Evolutionary conservation across 306 rosid species (phyloP).

Genomic region (Sindora glabra): DNA sequence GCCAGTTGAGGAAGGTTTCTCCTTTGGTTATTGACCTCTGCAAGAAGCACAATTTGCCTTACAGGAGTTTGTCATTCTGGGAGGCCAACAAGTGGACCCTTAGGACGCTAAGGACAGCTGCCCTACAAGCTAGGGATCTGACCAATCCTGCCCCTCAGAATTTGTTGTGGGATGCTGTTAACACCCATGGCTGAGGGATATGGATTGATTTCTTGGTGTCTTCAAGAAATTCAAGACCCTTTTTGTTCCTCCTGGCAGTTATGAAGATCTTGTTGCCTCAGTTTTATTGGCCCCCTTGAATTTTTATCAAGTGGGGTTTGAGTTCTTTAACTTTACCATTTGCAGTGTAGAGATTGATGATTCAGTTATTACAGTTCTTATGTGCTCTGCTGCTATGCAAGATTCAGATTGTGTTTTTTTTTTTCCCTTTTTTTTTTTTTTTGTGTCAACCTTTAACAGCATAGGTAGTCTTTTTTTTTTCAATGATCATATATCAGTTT

Average conservation of each 20-base stretch:
- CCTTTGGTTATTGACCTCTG: conserved; percentile 60
- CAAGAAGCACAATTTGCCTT: conserved; percentile 75
- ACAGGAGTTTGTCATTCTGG: conserved; percentile 49
- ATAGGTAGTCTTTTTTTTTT: no score
- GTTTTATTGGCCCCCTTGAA: no score
- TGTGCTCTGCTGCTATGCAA: background rate
- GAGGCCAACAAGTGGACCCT: conserved; percentile 55
- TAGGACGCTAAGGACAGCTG: conserved; percentile 50
- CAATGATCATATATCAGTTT: no score
- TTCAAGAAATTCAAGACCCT: no score
- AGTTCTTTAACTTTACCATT: no score
- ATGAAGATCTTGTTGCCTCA: no score
- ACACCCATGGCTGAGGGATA: conserved; percentile 51
- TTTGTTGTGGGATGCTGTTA: conserved; percentile 68
- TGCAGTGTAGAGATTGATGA: background rate
- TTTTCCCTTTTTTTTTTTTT: background rate
- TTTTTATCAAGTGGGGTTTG: no score
- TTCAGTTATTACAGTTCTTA: background rate
- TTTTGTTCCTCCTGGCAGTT: no score
- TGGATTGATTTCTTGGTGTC: background rate
- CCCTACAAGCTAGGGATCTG: conserved; percentile 40
- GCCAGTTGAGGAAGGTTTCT: conserved; percentile 58
- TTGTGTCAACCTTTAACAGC: background rate
- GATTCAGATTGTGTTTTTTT: background rate
- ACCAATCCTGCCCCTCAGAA: conserved; percentile 30